phyloP scores from a whole-genome alignment of 305 asterid genomes.

The Plantago coronopus region DNA sequence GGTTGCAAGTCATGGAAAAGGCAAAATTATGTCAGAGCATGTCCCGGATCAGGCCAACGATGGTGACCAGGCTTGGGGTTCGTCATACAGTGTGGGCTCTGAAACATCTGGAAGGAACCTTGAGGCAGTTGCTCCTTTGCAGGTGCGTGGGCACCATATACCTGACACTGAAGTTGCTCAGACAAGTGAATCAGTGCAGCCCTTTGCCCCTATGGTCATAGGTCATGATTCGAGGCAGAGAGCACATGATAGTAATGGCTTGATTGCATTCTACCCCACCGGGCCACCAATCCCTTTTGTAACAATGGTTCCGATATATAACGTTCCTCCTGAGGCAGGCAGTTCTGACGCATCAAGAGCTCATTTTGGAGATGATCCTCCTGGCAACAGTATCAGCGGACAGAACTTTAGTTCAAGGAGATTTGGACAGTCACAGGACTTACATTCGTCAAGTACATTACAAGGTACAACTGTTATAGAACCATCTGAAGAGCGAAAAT shows the following conservation, averaged over 20 bases:
- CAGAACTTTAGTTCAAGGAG: conserved; percentile 48
- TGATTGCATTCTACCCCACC: conserved; percentile 80
- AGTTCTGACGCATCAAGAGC: conserved; percentile 51
- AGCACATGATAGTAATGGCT: conserved; percentile 56
- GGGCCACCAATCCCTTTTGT: conserved; percentile 98
- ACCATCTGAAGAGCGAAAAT: conserved; percentile 47
- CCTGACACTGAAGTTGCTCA: conserved; percentile 63
- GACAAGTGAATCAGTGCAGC: conserved; percentile 59
- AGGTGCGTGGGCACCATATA: conserved; percentile 44
- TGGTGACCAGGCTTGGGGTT: conserved; percentile 64
- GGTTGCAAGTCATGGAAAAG: conserved; percentile 50
- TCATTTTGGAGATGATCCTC: conserved; percentile 48
- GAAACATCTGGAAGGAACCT: conserved; percentile 51
- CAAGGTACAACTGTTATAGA: conserved; percentile 43
- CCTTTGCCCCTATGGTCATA: conserved; percentile 74
- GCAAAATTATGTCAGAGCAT: conserved; percentile 54
- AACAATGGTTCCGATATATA: conserved; percentile 88
- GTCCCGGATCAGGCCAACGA: conserved; percentile 45
- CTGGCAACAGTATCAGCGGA: conserved; percentile 42
- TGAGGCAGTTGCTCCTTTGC: conserved; percentile 48
- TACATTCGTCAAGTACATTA: conserved; percentile 40
- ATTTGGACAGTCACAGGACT: conserved; percentile 53
- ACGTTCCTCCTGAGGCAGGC: conserved; percentile 60
- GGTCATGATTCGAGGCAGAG: conserved; percentile 66
- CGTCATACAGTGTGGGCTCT: conserved; percentile 34